These are phyloP conservation scores for Debaryomycetaceae sp. DNA, from an alignment of 1,139 yeast species.

Conservation along the genomic window DNA sequence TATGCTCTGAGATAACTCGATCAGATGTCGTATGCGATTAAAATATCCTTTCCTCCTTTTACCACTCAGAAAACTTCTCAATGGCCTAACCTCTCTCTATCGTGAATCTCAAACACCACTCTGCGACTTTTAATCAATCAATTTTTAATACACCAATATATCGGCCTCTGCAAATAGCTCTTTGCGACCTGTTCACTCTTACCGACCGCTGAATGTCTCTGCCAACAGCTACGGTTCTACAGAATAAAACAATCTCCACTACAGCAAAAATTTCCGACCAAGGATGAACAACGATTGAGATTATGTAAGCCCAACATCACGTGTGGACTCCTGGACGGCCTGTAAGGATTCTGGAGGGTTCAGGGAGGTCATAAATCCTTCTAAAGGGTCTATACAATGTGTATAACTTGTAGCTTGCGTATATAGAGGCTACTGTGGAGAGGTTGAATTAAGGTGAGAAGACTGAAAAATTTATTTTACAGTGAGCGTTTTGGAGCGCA, in stretches of 20 bases:
- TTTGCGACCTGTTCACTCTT: neutral
- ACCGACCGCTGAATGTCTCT: neutral
- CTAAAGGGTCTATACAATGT: neutral
- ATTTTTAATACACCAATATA: neutral
- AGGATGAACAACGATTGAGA: neutral
- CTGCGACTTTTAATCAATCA: neutral
- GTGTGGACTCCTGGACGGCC: neutral
- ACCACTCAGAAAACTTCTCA: too few relatives aligned
- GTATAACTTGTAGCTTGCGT: neutral
- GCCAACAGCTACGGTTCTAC: neutral
- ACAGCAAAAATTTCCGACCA: neutral
- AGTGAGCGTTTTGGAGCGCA: neutral
- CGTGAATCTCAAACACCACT: neutral
- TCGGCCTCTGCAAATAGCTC: neutral
- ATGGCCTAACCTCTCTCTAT: too few relatives aligned
- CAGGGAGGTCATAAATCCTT: neutral
- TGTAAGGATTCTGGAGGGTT: neutral
- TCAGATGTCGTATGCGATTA: too few relatives aligned
- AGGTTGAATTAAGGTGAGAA: neutral
- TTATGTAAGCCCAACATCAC: conserved; percentile 1
- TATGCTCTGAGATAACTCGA: too few relatives aligned
- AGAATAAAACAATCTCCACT: neutral
- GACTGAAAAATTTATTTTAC: neutral
- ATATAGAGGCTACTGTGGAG: neutral
- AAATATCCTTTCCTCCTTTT: too few relatives aligned